phyloP scores from a whole-genome alignment of 1,284 basidiomycete genomes.

The Fomitopsis pinicola region DNA sequence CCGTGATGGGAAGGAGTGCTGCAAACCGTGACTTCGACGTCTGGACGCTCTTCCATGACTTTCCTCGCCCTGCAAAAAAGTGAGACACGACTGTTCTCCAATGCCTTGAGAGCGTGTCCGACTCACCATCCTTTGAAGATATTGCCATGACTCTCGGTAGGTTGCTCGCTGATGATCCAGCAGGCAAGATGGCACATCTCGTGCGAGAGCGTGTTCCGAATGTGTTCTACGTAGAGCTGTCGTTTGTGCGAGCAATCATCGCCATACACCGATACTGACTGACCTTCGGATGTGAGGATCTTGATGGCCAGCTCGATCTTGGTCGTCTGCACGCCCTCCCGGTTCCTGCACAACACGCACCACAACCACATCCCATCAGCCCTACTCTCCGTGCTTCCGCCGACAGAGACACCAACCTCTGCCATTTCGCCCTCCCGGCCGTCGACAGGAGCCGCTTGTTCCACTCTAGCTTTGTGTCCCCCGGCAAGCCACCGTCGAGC shows the following conservation, averaged over 20 bases:
- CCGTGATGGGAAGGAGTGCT: neutral
- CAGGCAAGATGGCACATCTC: constrained; percentile 87
- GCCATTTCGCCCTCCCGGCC: constrained; percentile 74
- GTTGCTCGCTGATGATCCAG: constrained; percentile 70
- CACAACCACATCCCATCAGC: neutral
- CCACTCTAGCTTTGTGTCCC: constrained; percentile 64
- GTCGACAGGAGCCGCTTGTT: constrained; percentile 70
- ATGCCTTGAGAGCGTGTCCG: too few species aligned
- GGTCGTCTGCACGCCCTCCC: constrained; percentile 45
- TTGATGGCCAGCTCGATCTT: constrained; percentile 76
- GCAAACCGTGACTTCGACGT: constrained; percentile 71
- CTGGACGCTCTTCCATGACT: constrained; percentile 57
- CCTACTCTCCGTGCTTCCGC: neutral
- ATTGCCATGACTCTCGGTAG: constrained; percentile 65
- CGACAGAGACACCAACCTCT: constrained; percentile 36
- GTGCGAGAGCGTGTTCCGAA: constrained; percentile 76
- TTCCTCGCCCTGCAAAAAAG: constrained; percentile 47
- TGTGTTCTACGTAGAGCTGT: constrained; percentile 47
- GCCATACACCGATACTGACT: constrained; percentile 30
- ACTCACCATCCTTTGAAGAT: constrained; percentile 68
- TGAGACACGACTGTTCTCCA: neutral
- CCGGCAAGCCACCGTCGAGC: constrained; percentile 71
- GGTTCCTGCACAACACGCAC: constrained; percentile 32
- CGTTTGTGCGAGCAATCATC: neutral
- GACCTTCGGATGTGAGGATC: constrained; percentile 72